Evolutionary conservation across 139 green algal species (phyloP), one percentile per base, ranked within the genome.

Genomic region (Yamagishiella unicocca): DNA sequence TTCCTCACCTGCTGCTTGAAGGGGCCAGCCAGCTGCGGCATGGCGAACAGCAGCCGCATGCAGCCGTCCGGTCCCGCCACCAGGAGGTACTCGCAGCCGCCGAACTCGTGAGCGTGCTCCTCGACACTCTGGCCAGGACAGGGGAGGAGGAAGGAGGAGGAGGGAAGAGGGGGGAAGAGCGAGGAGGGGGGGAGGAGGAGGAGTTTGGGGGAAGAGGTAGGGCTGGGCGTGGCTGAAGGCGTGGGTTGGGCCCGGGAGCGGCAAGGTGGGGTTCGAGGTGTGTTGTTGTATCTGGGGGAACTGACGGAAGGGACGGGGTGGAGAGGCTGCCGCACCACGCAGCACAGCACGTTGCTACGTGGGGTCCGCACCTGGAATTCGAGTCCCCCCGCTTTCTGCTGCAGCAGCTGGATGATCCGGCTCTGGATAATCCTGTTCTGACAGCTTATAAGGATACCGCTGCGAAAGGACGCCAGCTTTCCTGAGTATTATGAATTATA

Each of bases 71-170:
- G 31, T 12, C 58, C 58, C 40, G 71, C 62, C n/a, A 67, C 33
- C 43, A 86, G 62, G 7, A 64, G 43, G 80, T 86, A 86, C 64
- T 86, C 80, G 80, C 80, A 86, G 62, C 80, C 80, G 42, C 80
- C 80, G n/a, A 86, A 86, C 61, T 86, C 80, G 46, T 75, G n/a
- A 31, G 80, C 80, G 31, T 74, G 64, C 33, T 86, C 80, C 31
- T 86, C 80, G 14, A 86, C 50, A 43, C 21, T 1, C 80, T 86
- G 78, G 22, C 22, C 9, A 24, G 9, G 17, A 24, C 10, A 24
- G 4, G 40, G 4, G 62, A 8, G 21, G 40, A 8, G 58, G 14
- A n/a, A 17, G 58, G 22, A 9, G 9, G 6, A 67, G 22, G 58
- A n/a, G n/a, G n/a, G n/a, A n/a, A n/a, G n/a, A n/a, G n/a, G n/a